Evolutionary conservation across 169 alveolate genomes (phyloP).

Genomic region (Plasmodium vivax): DNA sequence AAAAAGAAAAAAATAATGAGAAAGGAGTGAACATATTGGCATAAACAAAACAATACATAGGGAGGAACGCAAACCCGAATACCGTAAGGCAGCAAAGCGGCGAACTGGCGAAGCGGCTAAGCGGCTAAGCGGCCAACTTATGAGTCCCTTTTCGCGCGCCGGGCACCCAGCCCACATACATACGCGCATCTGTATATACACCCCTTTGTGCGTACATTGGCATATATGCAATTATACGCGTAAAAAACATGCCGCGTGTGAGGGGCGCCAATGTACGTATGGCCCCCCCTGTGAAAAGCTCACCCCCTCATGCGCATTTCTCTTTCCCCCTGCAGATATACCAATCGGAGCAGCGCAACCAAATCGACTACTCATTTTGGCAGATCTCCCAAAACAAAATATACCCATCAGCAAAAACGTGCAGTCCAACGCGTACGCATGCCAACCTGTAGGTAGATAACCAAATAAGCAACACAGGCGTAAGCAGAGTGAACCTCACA

Average conservation of each 20-base stretch:
- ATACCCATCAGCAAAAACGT: background rate
- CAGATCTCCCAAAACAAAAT: background rate
- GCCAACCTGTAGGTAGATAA: background rate
- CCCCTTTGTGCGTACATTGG: background rate
- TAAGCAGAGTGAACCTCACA: background rate
- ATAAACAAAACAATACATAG: background rate
- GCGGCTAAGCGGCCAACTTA: background rate
- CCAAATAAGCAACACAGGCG: background rate
- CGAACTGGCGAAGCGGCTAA: background rate
- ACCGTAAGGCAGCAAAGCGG: background rate
- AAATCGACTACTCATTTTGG: background rate
- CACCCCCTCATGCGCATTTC: background rate
- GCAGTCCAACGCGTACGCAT: background rate
- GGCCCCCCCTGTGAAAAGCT: background rate
- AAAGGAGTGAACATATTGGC: background rate
- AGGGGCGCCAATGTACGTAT: background rate
- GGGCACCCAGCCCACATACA: background rate
- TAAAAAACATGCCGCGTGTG: background rate
- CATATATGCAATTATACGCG: background rate
- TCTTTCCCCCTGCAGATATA: background rate
- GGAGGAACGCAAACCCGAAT: background rate
- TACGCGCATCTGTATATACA: constrained; percentile 6
- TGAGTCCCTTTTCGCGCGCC: background rate
- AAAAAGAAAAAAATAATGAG: background rate
- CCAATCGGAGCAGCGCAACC: background rate